Percentiles rank a stretch among this genome's conserved stretches.
phyloP scores from a whole-genome alignment of 352 stramenopile species.

The Phytophthora cryptogea region DNA sequence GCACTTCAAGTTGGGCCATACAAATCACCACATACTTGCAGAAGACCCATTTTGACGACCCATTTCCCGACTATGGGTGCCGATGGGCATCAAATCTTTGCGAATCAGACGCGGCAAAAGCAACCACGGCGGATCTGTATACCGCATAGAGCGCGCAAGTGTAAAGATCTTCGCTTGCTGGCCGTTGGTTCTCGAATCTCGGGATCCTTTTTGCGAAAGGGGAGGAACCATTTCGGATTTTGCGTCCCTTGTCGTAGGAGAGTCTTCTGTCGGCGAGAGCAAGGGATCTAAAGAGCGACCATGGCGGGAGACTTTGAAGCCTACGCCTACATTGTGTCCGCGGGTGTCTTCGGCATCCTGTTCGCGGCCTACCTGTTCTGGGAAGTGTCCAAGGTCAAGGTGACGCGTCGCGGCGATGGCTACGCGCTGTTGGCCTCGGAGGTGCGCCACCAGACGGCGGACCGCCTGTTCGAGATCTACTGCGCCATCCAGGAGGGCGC shows the following conservation, averaged over 20 bases:
- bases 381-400: constrained; percentile 90
- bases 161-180: constrained; percentile 29
- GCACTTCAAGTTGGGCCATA: constrained; percentile 28
- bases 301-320: constrained; percentile 67
- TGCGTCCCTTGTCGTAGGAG: constrained; percentile 38
- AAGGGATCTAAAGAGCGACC: constrained; percentile 16
- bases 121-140: constrained; percentile 40
- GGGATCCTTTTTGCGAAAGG: neutral
- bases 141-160: constrained; percentile 37
- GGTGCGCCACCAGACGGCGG: constrained; percentile 79
- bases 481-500: constrained; percentile 97
- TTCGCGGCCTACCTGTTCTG: constrained; percentile 88
- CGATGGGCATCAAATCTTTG: constrained; percentile 32
- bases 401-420: constrained; percentile 81
- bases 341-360: constrained; percentile 77
- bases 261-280: constrained; percentile 2
- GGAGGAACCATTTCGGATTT: constrained; percentile 64
- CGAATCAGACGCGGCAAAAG: constrained; percentile 23
- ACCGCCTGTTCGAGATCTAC: constrained; percentile 93
- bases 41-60: neutral
- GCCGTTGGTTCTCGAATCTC: constrained; percentile 25
- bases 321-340: constrained; percentile 67
- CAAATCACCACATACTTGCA: constrained; percentile 20
- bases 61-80: neutral
- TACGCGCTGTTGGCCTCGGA: constrained; percentile 81